These are phyloP conservation scores for Phyllosticta citriasiana DNA, from an alignment of 2,329 filamentous ascomycete species.

Conservation along the genomic window DNA sequence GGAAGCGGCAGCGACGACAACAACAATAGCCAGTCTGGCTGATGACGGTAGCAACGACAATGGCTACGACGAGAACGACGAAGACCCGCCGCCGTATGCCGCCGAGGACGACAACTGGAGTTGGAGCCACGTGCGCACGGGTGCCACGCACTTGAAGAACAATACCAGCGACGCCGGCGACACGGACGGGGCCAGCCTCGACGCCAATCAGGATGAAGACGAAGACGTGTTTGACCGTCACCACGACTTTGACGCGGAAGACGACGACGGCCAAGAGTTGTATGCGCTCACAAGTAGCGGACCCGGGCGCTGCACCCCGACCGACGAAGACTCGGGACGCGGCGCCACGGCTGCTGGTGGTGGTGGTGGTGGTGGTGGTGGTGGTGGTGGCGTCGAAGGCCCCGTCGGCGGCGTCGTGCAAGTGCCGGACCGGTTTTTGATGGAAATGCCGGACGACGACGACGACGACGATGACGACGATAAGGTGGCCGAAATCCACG, in stretches of 20 bases:
- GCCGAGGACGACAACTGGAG: not conserved
- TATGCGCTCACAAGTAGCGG: not conserved
- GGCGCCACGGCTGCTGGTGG: not conserved
- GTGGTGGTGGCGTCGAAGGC: conserved; percentile 1
- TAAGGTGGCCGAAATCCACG: conserved; percentile 12
- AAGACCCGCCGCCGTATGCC: conserved; percentile 1
- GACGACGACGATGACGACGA: conserved; percentile 8
- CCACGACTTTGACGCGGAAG: not conserved
- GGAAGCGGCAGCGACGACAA: not conserved
- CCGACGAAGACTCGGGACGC: not conserved
- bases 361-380: not conserved
- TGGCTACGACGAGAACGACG: not conserved
- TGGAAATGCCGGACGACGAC: not conserved
- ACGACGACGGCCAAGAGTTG: not conserved
- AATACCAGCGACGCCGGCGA: not conserved
- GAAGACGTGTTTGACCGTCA: not conserved
- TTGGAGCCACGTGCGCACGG: not conserved
- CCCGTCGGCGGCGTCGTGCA: not conserved
- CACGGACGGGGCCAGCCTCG: conserved; percentile 3
- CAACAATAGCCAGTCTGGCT: not conserved
- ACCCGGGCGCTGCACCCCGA: conserved; percentile 2
- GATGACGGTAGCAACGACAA: not conserved
- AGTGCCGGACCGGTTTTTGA: not conserved
- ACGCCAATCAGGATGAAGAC: not conserved
- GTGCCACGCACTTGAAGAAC: not conserved